Evolutionary conservation across 2,329 filamentous ascomycete genomes (phyloP), one percentile per base, ranked within the genome.

Genomic region (Trichoderma cornu-damae): DNA sequence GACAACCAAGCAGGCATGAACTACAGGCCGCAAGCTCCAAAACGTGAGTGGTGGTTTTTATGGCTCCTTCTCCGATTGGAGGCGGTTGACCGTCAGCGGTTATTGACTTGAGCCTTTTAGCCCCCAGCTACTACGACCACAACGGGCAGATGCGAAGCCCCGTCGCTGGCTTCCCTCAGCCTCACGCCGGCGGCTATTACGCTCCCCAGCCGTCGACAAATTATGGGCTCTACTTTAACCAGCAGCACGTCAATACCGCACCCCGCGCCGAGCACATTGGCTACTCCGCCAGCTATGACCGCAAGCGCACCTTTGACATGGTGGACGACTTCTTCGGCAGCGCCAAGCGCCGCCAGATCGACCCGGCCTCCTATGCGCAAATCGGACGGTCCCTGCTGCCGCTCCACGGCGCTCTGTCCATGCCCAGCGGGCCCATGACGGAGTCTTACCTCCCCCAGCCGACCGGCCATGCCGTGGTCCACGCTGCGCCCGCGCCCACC

Each of bases 321-420:
- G 78, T 96, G 59, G 93, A 96, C 69, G 90, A 96, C 70, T 96
- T 97, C 76, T 96, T 97, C 64, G 90, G 89, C 64, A 90, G 89
- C 69, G 86, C 91, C 64, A 97, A 96, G 80, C 89, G 92, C 66
- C 88, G 91, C 68, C 86, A 91, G 66, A 88, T 97, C 64, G 90
- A 97, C 70, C 89, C 92, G 3, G 81, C 81, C 54, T 94, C 88
- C n/a, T 97, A 96, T 73, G 82, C 88, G 58, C 89, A 95, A 68
- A 91, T 99, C 62, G 91, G 91, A 64, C 90, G 94, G 70, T 88
- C 92, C 61, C 81, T 99, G 59, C 83, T 93, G 70, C 88, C 89
- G 61, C 81, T 96, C 11, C 89, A 94, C 69, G 84, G 84, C 53
- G 79, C 88, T 73, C 86, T 81, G 68, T 84, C 73, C 70, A 78